Evolutionary conservation across 257 asterid species (phyloP), one percentile per base, ranked within the genome.

Genomic region (Forsythia viridissima): DNA sequence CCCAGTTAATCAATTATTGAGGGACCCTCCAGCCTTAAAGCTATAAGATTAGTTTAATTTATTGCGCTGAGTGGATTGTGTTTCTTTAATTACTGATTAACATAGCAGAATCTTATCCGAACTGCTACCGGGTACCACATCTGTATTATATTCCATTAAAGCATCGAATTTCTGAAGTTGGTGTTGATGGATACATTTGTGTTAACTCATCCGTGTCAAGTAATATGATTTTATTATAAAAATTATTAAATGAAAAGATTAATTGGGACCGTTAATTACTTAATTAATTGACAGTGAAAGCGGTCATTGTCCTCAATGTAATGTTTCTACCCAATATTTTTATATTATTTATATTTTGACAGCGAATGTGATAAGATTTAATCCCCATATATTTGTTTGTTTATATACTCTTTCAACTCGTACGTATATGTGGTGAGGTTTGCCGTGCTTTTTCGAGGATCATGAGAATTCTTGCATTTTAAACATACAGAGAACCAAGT

Each of bases 21-120:
- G 79, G 73, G 82, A 34, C 73, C 65, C 66, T 42, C 55, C 4
- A 37, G 57, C 59, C 40, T 15, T 73, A 39, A 67, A 72, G 63
- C 3, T 16, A 39, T 39, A 39, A 39, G 41, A 39, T 39, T 44
- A 44, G 51, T 44, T 10, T 8, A 44, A 51, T 51, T 51, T 51
- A 0, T 51, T 51, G 59, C 2, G 5, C 59, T 15, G 3, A 51
- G 59, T 4, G 59, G 20, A 51, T 13, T 51, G 13, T 51, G 59
- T 20, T 18, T n/a, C 11, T 16, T 57, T 57, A n/a, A n/a, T 59
- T 59, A 21, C 15, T n/a, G 13, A 20, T 21, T 20, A 61, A 21
- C 21, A 21, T 61, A 61, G 10, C 66, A 3, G 3, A 21, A 8
- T 5, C 38, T 61, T 61, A 61, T 61, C 69, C 37, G 36, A 20